Base-by-base conservation (phyloP, 805 yeast species). In the Zygosaccharomyces bailii region DNA sequence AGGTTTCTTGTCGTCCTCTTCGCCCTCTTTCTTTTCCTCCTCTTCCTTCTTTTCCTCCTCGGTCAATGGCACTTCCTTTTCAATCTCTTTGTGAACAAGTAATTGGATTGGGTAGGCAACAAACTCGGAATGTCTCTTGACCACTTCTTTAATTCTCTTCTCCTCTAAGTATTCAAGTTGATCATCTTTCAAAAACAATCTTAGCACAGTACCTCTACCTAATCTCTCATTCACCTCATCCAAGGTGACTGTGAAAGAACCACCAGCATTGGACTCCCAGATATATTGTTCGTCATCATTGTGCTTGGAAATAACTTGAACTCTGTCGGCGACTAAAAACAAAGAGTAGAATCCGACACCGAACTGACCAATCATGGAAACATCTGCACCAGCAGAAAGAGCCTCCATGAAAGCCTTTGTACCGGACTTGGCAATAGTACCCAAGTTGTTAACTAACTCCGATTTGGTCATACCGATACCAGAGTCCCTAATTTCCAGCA, bases 391-490 rank as follows among this genome's bases (percentile, higher is more conserved):
- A 55, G 97, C 98, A 56, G 96, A 84, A 57, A 95, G 79, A 57
- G 99, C 99, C 77, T 93, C 99, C 99, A 93, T 93, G 73, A 93
- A 93, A 60, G 96, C 88, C 78, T 93, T 93, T 62, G 99, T 93
- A 76, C 99, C 99, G 57, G 99, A 93, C 77, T 93, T 93, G 68
- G 99, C 99, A 69, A 93, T 93, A 57, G 98, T 93, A 84, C 99
- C 99, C 73, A 93, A 86, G 79, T 93, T 93, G 84, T 95, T 93
- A 66, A 93, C 91, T 69, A 93, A 79, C 69, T 93, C 99, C 59
- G 96, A 95, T 79, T 93, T 93, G 75, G 99, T 93, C 96, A 93
- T 89, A 90, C 99, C 99, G 63, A 93, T 88, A 90, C 99, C 99
- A 49, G 98, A 82, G 72, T 93, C 99, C 78, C 98, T 89, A 70